Evolutionary conservation across 2,329 filamentous ascomycete species (phyloP), one percentile per base, ranked within the genome.

Genomic region (Drechslerella coelobrocha): DNA sequence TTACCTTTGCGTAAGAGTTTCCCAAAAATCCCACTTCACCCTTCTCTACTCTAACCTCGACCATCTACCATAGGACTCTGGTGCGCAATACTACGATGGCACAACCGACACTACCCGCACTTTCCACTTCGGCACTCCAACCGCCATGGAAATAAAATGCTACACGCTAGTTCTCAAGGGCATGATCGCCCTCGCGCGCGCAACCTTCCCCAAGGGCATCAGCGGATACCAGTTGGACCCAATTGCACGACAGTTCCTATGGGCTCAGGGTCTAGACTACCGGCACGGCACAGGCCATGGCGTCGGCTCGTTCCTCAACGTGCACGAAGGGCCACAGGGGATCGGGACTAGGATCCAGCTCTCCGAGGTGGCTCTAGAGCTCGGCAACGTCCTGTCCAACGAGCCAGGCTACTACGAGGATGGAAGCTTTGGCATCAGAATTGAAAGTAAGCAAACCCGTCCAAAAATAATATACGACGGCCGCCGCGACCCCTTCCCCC

Each of bases 361-460:
- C 78, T 89, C 91, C 0, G 94, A 99, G 78, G 92, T 97, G 4
- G 85, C 94, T 0, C 83, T 99, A 27, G 86, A 91, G 0, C 84
- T 91, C n/a, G 94, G 94, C 47, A 97, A 99, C 76, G 93, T 99
- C 41, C 86, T 97, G 57, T 97, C 93, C 1, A 92, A 97, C 76
- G 92, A 99, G 79, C 94, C 94, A 1, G 94, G 94, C 27, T 99
- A 92, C 81, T 99, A 99, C 78, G 92, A 97, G 79, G 94, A 99
- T 76, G 93, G 92, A 51, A 87, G 87, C 39, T 99, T 96, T 77
- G 94, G 94, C 17, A 94, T 99, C 74, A 89, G 94, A 17, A 97
- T 97, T 76, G 94, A 99, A 80, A 99, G 82, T 84, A 75, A 76
- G 81, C 73, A 50, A 66, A 27, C 53, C 50, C 17, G 2, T 17